Evolutionary conservation across 306 rosid species (phyloP).

Genomic region (Cicer chorassanicum): DNA sequence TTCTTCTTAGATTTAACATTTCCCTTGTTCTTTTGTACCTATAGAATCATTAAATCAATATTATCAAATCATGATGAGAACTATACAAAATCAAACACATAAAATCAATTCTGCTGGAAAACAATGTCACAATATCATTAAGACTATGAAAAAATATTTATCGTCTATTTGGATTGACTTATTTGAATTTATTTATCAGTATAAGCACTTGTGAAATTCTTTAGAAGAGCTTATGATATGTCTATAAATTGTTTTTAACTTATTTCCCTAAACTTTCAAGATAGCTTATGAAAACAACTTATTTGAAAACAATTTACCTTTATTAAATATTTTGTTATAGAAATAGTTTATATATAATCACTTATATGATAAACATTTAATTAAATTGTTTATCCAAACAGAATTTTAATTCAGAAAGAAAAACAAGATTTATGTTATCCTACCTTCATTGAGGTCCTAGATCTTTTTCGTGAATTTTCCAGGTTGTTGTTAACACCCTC

Average conservation of each 20-base stretch:
- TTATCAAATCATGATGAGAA: slow-evolving; percentile 14
- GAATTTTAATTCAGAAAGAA: background rate
- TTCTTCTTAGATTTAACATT: slow-evolving; percentile 58
- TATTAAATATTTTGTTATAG: no score
- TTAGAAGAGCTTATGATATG: no score
- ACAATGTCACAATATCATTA: background rate
- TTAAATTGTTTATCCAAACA: no score
- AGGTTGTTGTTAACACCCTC: slow-evolving; percentile 35
- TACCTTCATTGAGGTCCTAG: slow-evolving; percentile 60
- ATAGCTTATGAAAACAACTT: no score
- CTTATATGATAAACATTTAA: no score
- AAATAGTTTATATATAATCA: no score
- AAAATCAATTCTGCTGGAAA: background rate
- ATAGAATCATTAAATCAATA: slow-evolving; percentile 33
- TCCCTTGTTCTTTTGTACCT: slow-evolving; percentile 58
- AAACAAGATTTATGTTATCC: slow-evolving; percentile 1
- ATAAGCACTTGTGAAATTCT: no score
- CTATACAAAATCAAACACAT: slow-evolving; percentile 1
- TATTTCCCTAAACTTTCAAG: no score
- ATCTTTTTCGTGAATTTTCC: slow-evolving; percentile 57
- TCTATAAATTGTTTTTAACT: no score
- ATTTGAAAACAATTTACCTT: no score
- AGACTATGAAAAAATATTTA: background rate
- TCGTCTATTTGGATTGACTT: no score
- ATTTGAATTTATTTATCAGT: no score